These are phyloP conservation scores for Flaveria floridana DNA, from an alignment of 140 eudicot species.

Conservation along the genomic window DNA sequence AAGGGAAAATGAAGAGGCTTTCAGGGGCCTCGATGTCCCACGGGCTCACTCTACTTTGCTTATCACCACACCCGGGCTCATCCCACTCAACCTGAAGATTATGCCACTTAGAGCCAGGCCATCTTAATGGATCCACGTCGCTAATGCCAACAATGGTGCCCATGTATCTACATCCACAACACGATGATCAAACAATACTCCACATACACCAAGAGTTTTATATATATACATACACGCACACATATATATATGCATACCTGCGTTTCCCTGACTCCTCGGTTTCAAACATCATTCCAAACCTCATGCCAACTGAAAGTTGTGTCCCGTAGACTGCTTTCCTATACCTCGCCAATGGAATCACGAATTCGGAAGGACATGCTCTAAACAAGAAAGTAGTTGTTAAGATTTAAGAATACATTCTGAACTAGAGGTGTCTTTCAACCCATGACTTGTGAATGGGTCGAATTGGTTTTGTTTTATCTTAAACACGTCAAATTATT, in stretches of 20 bases:
- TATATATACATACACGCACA: neutral
- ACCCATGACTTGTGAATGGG: neutral
- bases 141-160: constrained; percentile 88
- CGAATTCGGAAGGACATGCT: constrained; percentile 98
- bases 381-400: constrained; percentile 31
- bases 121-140: constrained; percentile 82
- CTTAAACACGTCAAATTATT: neutral
- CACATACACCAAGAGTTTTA: neutral
- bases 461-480: neutral
- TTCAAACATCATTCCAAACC: constrained; percentile 99
- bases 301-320: constrained; percentile 87
- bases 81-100: constrained; percentile 98
- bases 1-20: constrained; percentile 92
- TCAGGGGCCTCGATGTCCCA: constrained; percentile 99
- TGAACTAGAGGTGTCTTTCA: neutral
- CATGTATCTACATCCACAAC: constrained; percentile 66
- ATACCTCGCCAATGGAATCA: constrained; percentile 66
- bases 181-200: neutral
- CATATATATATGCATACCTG: constrained; percentile 43
- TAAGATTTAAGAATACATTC: neutral
- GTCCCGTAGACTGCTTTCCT: constrained; percentile 71
- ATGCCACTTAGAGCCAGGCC: constrained; percentile 99
- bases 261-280: constrained; percentile 94
- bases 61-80: constrained; percentile 91
- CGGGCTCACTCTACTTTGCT: constrained; percentile 84